A percentile compares a stretch with the other conserved stretches of the same genome.
These are phyloP conservation scores for Mayamaea pseudoterrestris DNA, from an alignment of 108 stramenopile genomes.

Conservation along the genomic window DNA sequence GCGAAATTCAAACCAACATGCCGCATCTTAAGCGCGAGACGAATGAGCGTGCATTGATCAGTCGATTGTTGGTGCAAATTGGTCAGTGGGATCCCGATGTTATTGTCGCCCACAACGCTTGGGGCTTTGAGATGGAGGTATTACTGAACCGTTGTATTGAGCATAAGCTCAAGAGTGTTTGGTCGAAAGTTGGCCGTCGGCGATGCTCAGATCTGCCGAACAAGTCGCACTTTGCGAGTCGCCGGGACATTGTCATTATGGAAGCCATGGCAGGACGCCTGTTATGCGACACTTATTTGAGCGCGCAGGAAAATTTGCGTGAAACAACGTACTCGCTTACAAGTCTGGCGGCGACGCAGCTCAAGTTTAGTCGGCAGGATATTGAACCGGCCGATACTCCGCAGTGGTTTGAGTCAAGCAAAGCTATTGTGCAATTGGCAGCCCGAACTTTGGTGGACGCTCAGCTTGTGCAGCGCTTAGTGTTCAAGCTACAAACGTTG, in stretches of 20 bases:
- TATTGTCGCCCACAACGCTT: slow-evolving; percentile 93
- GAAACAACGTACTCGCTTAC: slow-evolving; percentile 94
- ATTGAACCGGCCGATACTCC: slow-evolving; percentile 93
- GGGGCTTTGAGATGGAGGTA: slow-evolving; percentile 90
- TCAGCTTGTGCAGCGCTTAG: slow-evolving; percentile 84
- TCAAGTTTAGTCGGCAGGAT: slow-evolving; percentile 60
- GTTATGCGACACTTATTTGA: slow-evolving; percentile 91
- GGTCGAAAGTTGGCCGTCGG: slow-evolving; percentile 94
- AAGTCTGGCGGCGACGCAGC: slow-evolving; percentile 68
- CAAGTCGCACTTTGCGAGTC: slow-evolving; percentile 22
- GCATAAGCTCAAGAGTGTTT: slow-evolving; percentile 73
- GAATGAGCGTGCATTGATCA: slow-evolving; percentile 92
- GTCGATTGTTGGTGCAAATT: slow-evolving; percentile 60
- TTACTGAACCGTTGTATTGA: slow-evolving; percentile 81
- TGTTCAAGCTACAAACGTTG: slow-evolving; percentile 91
- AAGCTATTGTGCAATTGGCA: slow-evolving; percentile 74
- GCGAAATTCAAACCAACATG: slow-evolving; percentile 43
- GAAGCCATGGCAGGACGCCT: slow-evolving; percentile 84
- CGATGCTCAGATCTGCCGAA: no score
- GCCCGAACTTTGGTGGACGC: slow-evolving; percentile 85
- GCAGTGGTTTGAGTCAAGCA: slow-evolving; percentile 52
- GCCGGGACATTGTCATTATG: slow-evolving; percentile 70
- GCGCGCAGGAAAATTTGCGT: slow-evolving; percentile 86
- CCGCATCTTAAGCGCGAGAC: slow-evolving; percentile 62
- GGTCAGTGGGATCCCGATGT: slow-evolving; percentile 95